Evolutionary conservation across 768 basidiomycete genomes (phyloP).

Genomic region (Lactarius hengduanensis): DNA sequence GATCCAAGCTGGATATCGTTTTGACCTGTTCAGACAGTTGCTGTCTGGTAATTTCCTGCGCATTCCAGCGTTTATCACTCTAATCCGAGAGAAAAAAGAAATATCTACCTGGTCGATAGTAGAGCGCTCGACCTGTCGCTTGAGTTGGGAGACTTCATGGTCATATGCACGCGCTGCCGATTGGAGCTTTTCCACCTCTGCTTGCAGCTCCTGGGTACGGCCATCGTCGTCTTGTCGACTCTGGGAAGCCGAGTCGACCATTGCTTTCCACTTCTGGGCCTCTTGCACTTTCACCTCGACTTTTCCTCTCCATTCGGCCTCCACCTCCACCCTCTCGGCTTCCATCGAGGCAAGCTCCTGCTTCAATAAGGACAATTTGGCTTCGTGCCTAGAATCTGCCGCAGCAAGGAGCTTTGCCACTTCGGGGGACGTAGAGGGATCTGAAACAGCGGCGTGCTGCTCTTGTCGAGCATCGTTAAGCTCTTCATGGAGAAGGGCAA

Average conservation of each 20-base stretch:
- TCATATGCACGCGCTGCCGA: constrained; percentile 49
- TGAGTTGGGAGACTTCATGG: constrained; percentile 55
- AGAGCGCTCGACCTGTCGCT: constrained; percentile 46
- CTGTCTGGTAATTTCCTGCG: constrained; percentile 45
- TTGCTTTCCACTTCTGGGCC: constrained; percentile 64
- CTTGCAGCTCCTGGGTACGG: constrained; percentile 48
- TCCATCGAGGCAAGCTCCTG: constrained; percentile 63
- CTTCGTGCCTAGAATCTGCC: constrained; percentile 74
- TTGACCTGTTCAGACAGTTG: constrained; percentile 49
- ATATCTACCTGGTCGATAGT: constrained; percentile 63
- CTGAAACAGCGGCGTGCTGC: constrained; percentile 45
- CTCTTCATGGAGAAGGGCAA: constrained; percentile 69
- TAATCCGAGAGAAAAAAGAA: background rate
- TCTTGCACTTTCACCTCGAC: constrained; percentile 76
- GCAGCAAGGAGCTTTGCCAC: constrained; percentile 71
- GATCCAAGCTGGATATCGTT: constrained; percentile 55
- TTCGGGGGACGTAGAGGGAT: constrained; percentile 51
- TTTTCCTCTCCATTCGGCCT: constrained; percentile 87
- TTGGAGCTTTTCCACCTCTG: constrained; percentile 53
- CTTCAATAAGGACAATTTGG: constrained; percentile 68
- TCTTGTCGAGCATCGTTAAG: constrained; percentile 61
- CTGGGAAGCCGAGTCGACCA: constrained; percentile 56
- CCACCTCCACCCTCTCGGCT: constrained; percentile 81
- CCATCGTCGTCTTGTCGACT: constrained; percentile 60
- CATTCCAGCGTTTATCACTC: constrained; percentile 3